phyloP scores from a whole-genome alignment of 345 rosid genomes.

The Erysimum cheiranthoides region DNA sequence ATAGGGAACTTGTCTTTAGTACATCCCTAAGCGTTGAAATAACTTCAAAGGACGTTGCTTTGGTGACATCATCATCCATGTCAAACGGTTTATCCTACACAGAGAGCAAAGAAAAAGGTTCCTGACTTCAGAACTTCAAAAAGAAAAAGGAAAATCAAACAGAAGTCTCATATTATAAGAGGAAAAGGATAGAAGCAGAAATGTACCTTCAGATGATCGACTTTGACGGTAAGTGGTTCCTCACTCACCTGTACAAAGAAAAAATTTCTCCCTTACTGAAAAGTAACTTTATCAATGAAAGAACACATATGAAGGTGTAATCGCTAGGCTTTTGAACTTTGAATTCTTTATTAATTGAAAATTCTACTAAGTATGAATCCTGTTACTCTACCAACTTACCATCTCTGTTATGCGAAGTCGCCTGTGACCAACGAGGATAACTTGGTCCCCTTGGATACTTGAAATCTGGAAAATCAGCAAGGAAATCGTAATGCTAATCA shows the following conservation, averaged over 20 bases:
- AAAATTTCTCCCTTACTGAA: conserved; percentile 29
- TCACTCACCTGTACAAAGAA: conserved; percentile 70
- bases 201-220: conserved; percentile 93
- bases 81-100: conserved; percentile 84
- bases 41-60: conserved; percentile 95
- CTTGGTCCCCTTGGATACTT: conserved; percentile 91
- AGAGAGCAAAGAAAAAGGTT: conserved; percentile 22
- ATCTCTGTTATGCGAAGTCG: conserved; percentile 90
- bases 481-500: conserved; percentile 20
- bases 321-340: conserved; percentile 5
- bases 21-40: conserved; percentile 94
- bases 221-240: conserved; percentile 94
- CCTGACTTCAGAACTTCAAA: neutral
- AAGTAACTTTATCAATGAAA: conserved; percentile 35
- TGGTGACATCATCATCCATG: conserved; percentile 93
- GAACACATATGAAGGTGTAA: conserved; percentile 14
- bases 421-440: conserved; percentile 91
- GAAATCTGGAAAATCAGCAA: conserved; percentile 64
- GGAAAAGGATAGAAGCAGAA: conserved; percentile 30
- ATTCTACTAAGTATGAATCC: conserved; percentile 1
- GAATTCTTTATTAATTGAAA: neutral
- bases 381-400: conserved; percentile 56
- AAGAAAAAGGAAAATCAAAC: conserved; percentile 13
- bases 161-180: conserved; percentile 10
- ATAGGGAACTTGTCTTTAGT: conserved; percentile 81